phyloP scores from a whole-genome alignment of 352 stramenopile genomes.

The Globisporangium carolinianum region DNA sequence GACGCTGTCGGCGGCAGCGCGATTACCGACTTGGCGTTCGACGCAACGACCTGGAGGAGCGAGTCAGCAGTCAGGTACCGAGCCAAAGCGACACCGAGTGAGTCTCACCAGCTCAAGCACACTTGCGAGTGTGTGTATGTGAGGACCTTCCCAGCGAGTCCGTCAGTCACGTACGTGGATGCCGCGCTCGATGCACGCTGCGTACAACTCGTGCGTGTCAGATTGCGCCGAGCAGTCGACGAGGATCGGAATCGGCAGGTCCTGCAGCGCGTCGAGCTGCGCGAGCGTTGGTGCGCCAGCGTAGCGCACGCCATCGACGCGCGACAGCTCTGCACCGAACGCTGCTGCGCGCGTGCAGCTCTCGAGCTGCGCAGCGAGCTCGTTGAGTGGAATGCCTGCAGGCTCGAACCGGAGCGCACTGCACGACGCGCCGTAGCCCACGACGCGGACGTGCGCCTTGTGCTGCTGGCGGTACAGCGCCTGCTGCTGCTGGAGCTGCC shows the following conservation, averaged over 20 bases:
- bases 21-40: constrained; percentile 55
- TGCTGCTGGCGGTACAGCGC: constrained; percentile 61
- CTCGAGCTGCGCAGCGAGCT: constrained; percentile 33
- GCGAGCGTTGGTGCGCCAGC: constrained; percentile 33
- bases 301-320: constrained; percentile 10
- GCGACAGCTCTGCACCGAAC: constrained; percentile 20
- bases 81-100: not conserved
- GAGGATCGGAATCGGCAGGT: constrained; percentile 64
- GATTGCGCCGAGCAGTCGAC: constrained; percentile 65
- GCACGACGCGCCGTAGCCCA: constrained; percentile 64
- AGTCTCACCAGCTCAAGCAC: too few species aligned
- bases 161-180: constrained; percentile 30
- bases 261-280: constrained; percentile 51
- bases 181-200: constrained; percentile 51
- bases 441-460: constrained; percentile 58
- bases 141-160: too few species aligned
- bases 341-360: constrained; percentile 27
- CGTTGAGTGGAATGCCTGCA: constrained; percentile 41
- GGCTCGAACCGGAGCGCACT: constrained; percentile 50
- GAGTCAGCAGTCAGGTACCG: not conserved
- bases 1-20: constrained; percentile 43
- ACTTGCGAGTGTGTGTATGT: too few species aligned
- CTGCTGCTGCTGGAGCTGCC: constrained; percentile 52
- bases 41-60: constrained; percentile 36
- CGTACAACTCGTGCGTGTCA: constrained; percentile 45